These are phyloP conservation scores for Sordariomycetes sp. DNA, from an alignment of 2,329 filamentous ascomycete genomes.

Conservation along the genomic window DNA sequence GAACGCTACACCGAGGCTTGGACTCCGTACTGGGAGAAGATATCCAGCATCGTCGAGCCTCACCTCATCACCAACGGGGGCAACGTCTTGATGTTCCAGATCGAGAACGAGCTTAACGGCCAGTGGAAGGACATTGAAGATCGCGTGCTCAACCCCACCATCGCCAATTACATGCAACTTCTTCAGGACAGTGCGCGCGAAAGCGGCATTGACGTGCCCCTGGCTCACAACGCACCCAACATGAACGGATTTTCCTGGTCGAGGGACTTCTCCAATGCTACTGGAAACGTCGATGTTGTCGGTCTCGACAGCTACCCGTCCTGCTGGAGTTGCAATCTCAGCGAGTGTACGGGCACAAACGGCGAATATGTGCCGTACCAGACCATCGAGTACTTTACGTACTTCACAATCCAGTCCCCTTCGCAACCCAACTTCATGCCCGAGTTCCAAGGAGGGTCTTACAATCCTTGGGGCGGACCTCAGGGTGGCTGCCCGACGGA, in stretches of 20 bases:
- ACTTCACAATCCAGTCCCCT: conserved; percentile 16
- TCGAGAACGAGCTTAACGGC: conserved; percentile 45
- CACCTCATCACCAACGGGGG: conserved; percentile 49
- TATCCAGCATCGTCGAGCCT: conserved; percentile 38
- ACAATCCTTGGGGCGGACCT: conserved; percentile 54
- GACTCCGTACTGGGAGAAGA: conserved; percentile 41
- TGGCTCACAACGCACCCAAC: conserved; percentile 51
- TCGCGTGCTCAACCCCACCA: conserved; percentile 36
- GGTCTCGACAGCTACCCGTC: conserved; percentile 43
- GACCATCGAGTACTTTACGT: conserved; percentile 20
- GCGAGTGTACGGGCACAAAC: conserved; percentile 51
- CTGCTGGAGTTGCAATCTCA: conserved; percentile 56
- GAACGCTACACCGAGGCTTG: conserved; percentile 41
- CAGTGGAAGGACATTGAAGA: conserved; percentile 30
- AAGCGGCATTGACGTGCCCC: conserved; percentile 48
- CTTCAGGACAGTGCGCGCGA: conserved; percentile 43
- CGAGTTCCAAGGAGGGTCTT: conserved; percentile 15
- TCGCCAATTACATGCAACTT: conserved; percentile 46
- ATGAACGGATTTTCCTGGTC: conserved; percentile 49
- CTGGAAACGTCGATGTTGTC: conserved; percentile 45
- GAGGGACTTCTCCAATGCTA: conserved; percentile 45
- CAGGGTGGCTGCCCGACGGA: conserved; percentile 43
- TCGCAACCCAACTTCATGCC: conserved; percentile 7
- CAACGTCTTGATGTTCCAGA: conserved; percentile 43
- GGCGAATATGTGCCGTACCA: conserved; percentile 48